These are phyloP conservation scores for Clathrospora elynae DNA, from an alignment of 2,329 filamentous ascomycete species.

Conservation along the genomic window DNA sequence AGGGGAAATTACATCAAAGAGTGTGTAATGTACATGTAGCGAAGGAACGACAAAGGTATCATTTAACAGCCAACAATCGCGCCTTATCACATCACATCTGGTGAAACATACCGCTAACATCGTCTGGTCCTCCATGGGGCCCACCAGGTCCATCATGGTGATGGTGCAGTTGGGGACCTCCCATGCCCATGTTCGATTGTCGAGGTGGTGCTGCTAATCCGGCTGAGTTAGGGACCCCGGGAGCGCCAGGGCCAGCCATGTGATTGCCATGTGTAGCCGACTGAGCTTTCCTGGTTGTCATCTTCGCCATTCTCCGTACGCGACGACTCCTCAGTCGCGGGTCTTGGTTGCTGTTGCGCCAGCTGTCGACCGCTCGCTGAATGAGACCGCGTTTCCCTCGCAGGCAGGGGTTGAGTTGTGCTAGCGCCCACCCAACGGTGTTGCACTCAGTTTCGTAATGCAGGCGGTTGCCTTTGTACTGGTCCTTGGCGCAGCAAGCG, in stretches of 20 bases:
- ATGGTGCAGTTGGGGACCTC: slow-evolving; percentile 67
- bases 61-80: slow-evolving; percentile 48
- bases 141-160: slow-evolving; percentile 75
- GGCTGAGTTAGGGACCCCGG: slow-evolving; percentile 67
- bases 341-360: slow-evolving; percentile 98
- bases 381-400: slow-evolving; percentile 94
- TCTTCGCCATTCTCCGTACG: slow-evolving; percentile 94
- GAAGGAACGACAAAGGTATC: slow-evolving; percentile 51
- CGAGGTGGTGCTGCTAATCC: slow-evolving; percentile 63
- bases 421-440: slow-evolving; percentile 98
- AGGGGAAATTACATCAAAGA: slow-evolving; percentile 52
- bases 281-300: slow-evolving; percentile 80
- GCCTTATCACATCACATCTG: slow-evolving; percentile 69
- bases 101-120: slow-evolving; percentile 97
- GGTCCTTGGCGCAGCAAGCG: slow-evolving; percentile 91
- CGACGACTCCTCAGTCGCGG: slow-evolving; percentile 86
- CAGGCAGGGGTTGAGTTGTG: slow-evolving; percentile 87
- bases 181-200: slow-evolving; percentile 73
- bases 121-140: slow-evolving; percentile 70
- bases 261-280: slow-evolving; percentile 64
- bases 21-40: slow-evolving; percentile 51
- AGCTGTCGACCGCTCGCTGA: slow-evolving; percentile 95
- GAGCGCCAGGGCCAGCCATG: slow-evolving; percentile 69
- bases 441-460: slow-evolving; percentile 99
- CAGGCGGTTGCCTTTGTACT: slow-evolving; percentile 93